Evolutionary conservation across 2,329 filamentous ascomycete genomes (phyloP).

Genomic region (Fusarium brachygibbosum): DNA sequence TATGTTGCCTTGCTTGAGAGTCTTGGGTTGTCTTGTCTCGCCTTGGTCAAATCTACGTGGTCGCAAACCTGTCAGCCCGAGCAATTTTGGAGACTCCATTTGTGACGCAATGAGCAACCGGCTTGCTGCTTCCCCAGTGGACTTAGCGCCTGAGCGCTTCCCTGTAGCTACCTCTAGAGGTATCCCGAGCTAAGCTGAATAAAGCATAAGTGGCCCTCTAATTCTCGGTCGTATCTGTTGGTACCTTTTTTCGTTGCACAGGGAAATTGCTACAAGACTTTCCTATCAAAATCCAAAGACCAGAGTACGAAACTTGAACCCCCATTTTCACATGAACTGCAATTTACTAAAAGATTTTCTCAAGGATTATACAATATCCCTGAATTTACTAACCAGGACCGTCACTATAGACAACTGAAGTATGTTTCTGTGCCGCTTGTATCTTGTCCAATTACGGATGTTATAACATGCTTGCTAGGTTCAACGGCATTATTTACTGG

Average conservation of each 20-base stretch:
- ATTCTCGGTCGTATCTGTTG: constrained; percentile 4
- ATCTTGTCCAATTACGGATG: neutral
- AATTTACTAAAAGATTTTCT: neutral
- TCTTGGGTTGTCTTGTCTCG: constrained; percentile 10
- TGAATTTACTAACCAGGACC: neutral
- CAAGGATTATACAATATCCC: neutral
- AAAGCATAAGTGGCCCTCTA: neutral
- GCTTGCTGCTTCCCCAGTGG: constrained; percentile 29
- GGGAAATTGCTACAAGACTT: constrained; percentile 17
- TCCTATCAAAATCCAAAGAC: neutral
- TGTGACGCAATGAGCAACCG: constrained; percentile 40
- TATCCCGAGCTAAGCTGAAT: constrained; percentile 25
- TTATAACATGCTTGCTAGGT: too few species aligned
- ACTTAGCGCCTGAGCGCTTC: constrained; percentile 37
- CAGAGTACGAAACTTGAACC: neutral
- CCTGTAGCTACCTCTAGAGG: constrained; percentile 29
- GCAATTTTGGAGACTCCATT: constrained; percentile 35
- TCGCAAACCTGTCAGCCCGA: constrained; percentile 19
- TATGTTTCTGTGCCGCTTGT: constrained; percentile 2
- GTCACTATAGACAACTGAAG: constrained; percentile 1
- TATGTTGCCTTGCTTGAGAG: constrained; percentile 1
- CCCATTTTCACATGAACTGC: constrained; percentile 8
- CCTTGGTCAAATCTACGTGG: constrained; percentile 17
- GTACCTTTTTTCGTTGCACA: constrained; percentile 8
- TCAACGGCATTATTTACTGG: neutral